Evolutionary conservation across 1,139 yeast genomes (phyloP), one percentile per base, ranked within the genome.

Genomic region (Nakaseomyces nivariensis): DNA sequence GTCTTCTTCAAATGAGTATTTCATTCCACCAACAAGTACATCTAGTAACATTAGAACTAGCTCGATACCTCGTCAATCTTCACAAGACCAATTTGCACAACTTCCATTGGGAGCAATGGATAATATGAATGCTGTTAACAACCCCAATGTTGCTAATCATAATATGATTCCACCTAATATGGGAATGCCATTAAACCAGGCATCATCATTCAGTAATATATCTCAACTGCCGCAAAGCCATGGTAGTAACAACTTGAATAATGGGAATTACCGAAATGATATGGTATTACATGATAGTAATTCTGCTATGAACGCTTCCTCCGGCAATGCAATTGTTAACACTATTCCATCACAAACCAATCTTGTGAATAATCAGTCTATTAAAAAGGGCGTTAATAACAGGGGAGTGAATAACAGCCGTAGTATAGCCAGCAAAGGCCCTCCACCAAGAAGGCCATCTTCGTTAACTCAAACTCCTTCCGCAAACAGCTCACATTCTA

Each of bases 381-480:
- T 25, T 10, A 29, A 38, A 17, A 38, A 38, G 24, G 13, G 13
- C 5, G 17, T 38, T 9, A 26, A 11, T 26, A 38, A 24, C 22
- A 38, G 42, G 31, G 13, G 31, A 5, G 24, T 38, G 29, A 38
- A 25, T 25, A 11, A 32, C 7, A 38, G 4, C 11, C 42, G 42
- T 25, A 13, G 42, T 4, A 4, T 38, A 5, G 5, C 42, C 10
- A 38, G 8, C 25, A 38, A 38, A 5, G 31, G 13, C 6, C 42
- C 42, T 17, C 42, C 42, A n/a, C 42, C 29, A n/a, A 38, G 42
- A 26, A 38, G 42, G 17, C 25, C 42, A 9, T 38, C 42, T 4
- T 38, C 42, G 5, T 11, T 38, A 11, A 31, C 42, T 4, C 42
- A 55, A 43, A 41, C 6, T 29, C 43, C 56, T 8, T 49, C 61